Evolutionary conservation across 495 filamentous ascomycete genomes (phyloP), one percentile per base, ranked within the genome.

Genomic region (Amphirosellinia nigrospora): DNA sequence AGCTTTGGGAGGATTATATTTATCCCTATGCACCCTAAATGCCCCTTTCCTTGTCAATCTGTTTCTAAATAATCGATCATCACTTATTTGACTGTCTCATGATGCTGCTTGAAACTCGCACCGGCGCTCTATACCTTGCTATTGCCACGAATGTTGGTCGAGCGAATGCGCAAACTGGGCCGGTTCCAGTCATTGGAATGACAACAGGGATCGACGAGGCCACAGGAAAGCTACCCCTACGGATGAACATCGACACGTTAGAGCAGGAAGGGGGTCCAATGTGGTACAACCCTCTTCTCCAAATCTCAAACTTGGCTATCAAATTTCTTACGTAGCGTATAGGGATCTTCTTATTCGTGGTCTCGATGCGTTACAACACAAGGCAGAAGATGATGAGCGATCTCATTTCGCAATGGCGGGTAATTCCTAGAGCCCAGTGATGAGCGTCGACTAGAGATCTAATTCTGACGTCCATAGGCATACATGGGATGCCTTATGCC

Each of bases 351-450:
- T 83, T 74, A 80, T 87, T 30, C 80, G 81, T 62, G 82, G 79
- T 16, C 74, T 85, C 23, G 75, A 74, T 11, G 71, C 77, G n/a
- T 70, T 86, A 45, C 80, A 85, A 59, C 77, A 77, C 7, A 73
- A 70, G 46, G 53, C 79, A 43, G 81, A 85, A 68, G 78, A 72
- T n/a, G 75, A 83, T 61, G 75, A 81, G 70, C 64, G 78, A 15
- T 87, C 85, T 0, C 87, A 80, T 69, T 87, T 83, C 66, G 74
- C 80, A 55, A 74, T 88, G 41, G 73, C 83, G 59, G 86, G 86
- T 84, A 78, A 75, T 75, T 52, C 15, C 6, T 9, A 32, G 1
- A 19, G 30, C 21, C n/a, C 11, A 32, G 13, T 41, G 53, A n/a
- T 55, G 16, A 39, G 45, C 36, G 3, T 28, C 48, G 21, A 23